Evolutionary conservation across 768 basidiomycete species (phyloP).

Genomic region (Auriscalpium vulgare): DNA sequence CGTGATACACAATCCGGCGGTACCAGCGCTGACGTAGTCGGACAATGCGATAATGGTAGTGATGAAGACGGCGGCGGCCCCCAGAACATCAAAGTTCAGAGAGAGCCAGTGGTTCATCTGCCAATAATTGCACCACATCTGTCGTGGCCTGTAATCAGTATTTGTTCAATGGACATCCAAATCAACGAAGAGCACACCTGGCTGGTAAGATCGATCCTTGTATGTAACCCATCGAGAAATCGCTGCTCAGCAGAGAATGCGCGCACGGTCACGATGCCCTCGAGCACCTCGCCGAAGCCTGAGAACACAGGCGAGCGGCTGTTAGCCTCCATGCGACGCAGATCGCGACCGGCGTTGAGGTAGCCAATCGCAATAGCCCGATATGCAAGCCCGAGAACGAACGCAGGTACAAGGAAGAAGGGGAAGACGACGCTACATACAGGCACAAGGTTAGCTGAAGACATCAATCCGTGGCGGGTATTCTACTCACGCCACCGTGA

Average conservation of each 20-base stretch:
- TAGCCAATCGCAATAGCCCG: constrained; percentile 66
- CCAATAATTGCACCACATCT: constrained; percentile 87
- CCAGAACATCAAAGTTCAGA: constrained; percentile 74
- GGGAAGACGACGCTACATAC: constrained; percentile 60
- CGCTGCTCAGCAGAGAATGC: constrained; percentile 78
- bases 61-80: constrained; percentile 61
- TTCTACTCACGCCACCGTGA: constrained; percentile 55
- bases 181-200: constrained; percentile 34
- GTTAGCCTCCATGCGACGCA: constrained; percentile 88
- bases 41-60: constrained; percentile 74
- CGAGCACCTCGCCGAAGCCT: constrained; percentile 76
- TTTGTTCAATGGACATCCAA: neutral
- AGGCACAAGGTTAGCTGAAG: constrained; percentile 14
- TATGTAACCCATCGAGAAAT: constrained; percentile 70
- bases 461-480: neutral
- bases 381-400: constrained; percentile 67
- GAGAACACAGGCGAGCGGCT: constrained; percentile 79
- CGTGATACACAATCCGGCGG: constrained; percentile 69
- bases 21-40: constrained; percentile 47
- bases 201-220: constrained; percentile 70
- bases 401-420: constrained; percentile 73
- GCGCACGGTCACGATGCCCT: constrained; percentile 33
- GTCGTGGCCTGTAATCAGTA: neutral
- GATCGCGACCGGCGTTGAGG: constrained; percentile 72
- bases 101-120: constrained; percentile 86